These are phyloP conservation scores for Berkeleyomyces basicola DNA, from an alignment of 2,329 filamentous ascomycete genomes.

Conservation along the genomic window DNA sequence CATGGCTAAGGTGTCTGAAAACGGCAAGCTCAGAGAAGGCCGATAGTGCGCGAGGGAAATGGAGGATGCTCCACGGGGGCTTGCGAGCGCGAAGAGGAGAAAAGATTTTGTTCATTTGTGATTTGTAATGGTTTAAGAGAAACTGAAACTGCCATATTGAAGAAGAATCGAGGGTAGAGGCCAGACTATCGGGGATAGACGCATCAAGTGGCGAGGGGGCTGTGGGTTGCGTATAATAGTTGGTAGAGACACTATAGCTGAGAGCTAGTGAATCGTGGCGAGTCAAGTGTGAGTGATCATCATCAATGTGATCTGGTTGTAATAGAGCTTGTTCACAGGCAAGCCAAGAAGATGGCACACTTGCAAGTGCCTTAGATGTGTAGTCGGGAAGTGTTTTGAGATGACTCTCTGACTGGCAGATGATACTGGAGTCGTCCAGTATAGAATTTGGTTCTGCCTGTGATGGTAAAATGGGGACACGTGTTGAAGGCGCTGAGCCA, in stretches of 20 bases:
- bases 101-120: conserved; percentile 21
- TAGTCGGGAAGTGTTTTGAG: background rate
- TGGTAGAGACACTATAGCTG: background rate
- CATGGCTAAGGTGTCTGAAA: conserved; percentile 21
- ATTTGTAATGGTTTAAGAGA: conserved; percentile 24
- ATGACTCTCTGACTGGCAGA: background rate
- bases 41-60: conserved; percentile 23
- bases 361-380: background rate
- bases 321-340: background rate
- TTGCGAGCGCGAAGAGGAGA: conserved; percentile 24
- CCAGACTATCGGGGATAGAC: background rate
- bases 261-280: background rate
- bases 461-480: background rate
- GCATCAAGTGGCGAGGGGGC: background rate
- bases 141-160: conserved; percentile 14
- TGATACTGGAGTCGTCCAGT: background rate
- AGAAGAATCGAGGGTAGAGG: background rate
- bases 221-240: background rate
- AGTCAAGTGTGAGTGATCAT: background rate
- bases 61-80: conserved; percentile 26
- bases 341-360: background rate
- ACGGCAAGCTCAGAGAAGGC: conserved; percentile 23
- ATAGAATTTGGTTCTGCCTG: background rate
- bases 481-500: background rate
- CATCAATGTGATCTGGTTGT: background rate